Evolutionary conservation across 805 yeast species (phyloP), one percentile per base, ranked within the genome.

Genomic region (Ogataea glucozyma): DNA sequence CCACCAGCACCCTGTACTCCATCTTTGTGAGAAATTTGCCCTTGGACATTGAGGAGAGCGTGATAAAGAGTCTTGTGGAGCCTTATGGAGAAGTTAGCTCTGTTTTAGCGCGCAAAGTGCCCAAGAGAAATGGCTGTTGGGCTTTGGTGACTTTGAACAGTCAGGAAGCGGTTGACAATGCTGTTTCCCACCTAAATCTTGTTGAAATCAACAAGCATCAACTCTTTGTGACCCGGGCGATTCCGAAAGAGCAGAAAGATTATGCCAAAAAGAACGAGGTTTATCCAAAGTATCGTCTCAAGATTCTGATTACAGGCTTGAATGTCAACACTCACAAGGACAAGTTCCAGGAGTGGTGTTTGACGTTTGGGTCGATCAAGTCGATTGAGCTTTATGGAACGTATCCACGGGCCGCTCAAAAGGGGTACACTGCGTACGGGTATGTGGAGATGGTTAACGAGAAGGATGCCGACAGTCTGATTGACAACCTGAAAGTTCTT

Each of bases 21-120:
- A 51, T 63, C 4, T 63, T 63, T 39, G 52, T 63, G 19, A 57
- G 56, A 47, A 62, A 62, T 30, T 47, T 63, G n/a, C 67, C 67
- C 2, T 22, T 62, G 1, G 38, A 44, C 21, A 51, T 61, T 13
- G 55, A 55, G 19, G 55, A 57, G n/a, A 40, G 44, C 10, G 52
- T 53, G 3, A 54, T 62, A 10, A 48, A 31, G 32, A 52, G 47
- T 17, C 46, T 63, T 12, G 59, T 61, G 14, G 57, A 57, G 19
- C 65, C 64, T 3, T 62, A 56, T 44, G 67, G 67, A 6, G 43
- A 47, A 10, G 64, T 63, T n/a, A 38, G 44, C 3, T 48, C 59
- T 8, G 55, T 62, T 19, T 38, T 58, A 18, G 46, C 60, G 1
- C 49, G 64, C 37, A 46, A 52, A 33, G 64, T 60, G 18, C 63